Base-by-base conservation (phyloP, 202 grass and related monocot species). In the Alloteropsis angusta region DNA sequence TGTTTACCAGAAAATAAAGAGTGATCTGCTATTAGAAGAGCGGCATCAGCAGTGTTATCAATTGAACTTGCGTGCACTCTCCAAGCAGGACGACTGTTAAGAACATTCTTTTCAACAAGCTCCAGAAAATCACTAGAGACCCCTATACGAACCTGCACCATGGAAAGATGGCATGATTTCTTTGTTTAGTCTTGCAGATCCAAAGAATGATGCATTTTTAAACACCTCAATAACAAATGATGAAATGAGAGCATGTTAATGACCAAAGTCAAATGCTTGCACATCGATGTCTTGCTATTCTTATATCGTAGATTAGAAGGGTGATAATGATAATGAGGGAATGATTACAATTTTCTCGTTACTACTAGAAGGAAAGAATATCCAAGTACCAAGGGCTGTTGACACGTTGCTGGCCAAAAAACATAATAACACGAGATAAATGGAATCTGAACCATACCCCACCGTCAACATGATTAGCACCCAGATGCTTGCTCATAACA, bases 21-120 rank as follows among this genome's bases (percentile, higher is more conserved):
- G 82, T 95, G 92, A 63, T 98, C 96, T 70, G 90, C 79, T 71
- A 98, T 82, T 73, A 99, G 88, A 87, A 99, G 86, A 68, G 86
- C 90, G 38, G 88, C 90, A 75, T 84, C 83, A 56, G 83, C 71
- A 3, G 44, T 63, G 16, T 53, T 80, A 80, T 99, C 90, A 61
- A 95, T 89, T 87, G 81, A 53, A 19, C 89, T 87, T 58, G 84
- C 86, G 82, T 89, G 78, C 76, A 99, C 81, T 65, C 92, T 85
- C 90, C 90, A 89, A 78, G 63, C 23, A 80, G 92, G 96, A 68
- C 90, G 91, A 62, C 81, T 77, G 38, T 45, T 55, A 45, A 86
- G 58, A 28, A 87, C 80, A 91, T 85, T 93, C 35, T 75, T 87
- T 85, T 83, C 86, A 72, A 93, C 76, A 61, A 84, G 80, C 86